A percentile compares a stretch with the other conserved stretches of the same genome.
Evolutionary conservation across 805 yeast genomes (phyloP).

Genomic region (Starmerella khaoyaiensis): DNA sequence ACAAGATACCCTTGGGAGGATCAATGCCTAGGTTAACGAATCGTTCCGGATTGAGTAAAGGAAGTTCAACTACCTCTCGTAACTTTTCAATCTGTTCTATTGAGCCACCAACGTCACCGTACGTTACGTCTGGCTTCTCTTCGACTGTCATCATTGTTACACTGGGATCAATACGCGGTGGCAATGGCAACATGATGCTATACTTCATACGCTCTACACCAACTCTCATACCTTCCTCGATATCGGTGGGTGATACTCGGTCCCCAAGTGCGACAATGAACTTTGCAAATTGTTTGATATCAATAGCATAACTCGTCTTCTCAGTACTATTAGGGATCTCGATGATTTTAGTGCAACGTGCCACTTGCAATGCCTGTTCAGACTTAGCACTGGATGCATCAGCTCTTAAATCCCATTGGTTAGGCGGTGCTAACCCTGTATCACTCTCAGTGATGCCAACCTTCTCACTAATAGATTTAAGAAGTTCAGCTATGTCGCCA

Average conservation of each 20-base stretch:
- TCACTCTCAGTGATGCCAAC: constrained; percentile 78
- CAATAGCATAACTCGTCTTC: constrained; percentile 85
- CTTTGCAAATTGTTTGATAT: constrained; percentile 95
- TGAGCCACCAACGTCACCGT: constrained; percentile 96
- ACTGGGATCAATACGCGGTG: constrained; percentile 94
- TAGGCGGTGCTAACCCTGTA: constrained; percentile 95
- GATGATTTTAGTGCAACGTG: constrained; percentile 95
- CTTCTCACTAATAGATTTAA: constrained; percentile 80
- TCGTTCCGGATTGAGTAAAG: constrained; percentile 87
- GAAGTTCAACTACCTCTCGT: constrained; percentile 91
- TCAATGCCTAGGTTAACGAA: constrained; percentile 94
- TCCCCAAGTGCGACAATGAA: constrained; percentile 95
- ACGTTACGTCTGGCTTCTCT: constrained; percentile 97
- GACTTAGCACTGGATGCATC: constrained; percentile 86
- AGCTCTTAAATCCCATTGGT: constrained; percentile 93
- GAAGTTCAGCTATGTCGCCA: constrained; percentile 72
- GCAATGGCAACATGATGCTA: constrained; percentile 92
- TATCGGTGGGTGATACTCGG: constrained; percentile 94
- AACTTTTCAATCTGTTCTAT: constrained; percentile 95
- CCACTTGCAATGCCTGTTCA: constrained; percentile 95
- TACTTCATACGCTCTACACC: constrained; percentile 97
- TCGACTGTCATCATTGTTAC: constrained; percentile 99
- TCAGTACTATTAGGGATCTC: constrained; percentile 41
- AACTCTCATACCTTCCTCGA: constrained; percentile 98
- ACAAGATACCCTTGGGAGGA: constrained; percentile 94